Evolutionary conservation across 1,139 yeast genomes (phyloP).

Genomic region (Arxiozyma telluris): DNA sequence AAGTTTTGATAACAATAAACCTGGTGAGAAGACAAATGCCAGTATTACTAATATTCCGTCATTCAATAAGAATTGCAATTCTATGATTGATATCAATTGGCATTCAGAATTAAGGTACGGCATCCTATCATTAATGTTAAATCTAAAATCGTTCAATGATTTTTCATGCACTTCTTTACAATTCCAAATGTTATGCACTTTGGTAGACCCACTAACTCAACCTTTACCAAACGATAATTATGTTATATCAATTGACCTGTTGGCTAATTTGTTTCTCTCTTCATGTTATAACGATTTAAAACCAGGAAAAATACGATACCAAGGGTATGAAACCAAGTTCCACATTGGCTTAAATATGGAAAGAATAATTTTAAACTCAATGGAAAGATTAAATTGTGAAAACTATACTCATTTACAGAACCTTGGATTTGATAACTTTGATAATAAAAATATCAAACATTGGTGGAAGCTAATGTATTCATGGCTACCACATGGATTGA

Average conservation of each 20-base stretch:
- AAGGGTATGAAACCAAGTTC: conserved; percentile 20
- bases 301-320: background rate
- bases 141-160: conserved; percentile 8
- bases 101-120: conserved; percentile 16
- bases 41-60: background rate
- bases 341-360: conserved; percentile 39
- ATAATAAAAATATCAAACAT: conserved; percentile 30
- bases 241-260: conserved; percentile 44
- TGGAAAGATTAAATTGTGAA: conserved; percentile 37
- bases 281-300: background rate
- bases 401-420: conserved; percentile 38
- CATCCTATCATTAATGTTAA: conserved; percentile 6
- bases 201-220: conserved; percentile 61
- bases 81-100: conserved; percentile 7
- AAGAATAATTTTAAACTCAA: conserved; percentile 37
- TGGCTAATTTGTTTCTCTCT: conserved; percentile 43
- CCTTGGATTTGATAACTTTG: conserved; percentile 18
- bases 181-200: conserved; percentile 27
- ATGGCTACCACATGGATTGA: conserved; percentile 47
- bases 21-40: background rate
- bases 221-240: conserved; percentile 52
- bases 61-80: background rate
- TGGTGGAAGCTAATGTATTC: conserved; percentile 32
- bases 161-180: conserved; percentile 8
- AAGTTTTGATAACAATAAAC: background rate